These are phyloP conservation scores for Picochlorum sp. DNA, from an alignment of 139 green algal species.

Conservation along the genomic window DNA sequence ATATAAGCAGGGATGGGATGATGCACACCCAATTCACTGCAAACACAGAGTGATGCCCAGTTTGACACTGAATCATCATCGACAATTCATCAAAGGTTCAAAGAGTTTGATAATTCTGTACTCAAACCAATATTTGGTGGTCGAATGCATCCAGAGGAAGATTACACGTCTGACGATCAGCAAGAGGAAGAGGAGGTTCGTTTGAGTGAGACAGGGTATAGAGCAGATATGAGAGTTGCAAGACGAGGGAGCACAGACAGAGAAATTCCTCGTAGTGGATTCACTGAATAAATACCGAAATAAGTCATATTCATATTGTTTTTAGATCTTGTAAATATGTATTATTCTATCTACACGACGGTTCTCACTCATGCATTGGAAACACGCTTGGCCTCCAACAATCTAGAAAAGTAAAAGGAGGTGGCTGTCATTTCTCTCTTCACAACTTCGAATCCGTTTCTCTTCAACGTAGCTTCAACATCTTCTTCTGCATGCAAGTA, in stretches of 20 bases:
- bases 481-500: conserved; percentile 95
- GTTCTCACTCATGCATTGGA: no score
- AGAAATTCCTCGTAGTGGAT: no score
- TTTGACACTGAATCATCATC: conserved; percentile 2
- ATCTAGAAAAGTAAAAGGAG: conserved; percentile 93
- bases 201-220: no score
- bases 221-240: no score
- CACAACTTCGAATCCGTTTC: conserved; percentile 39
- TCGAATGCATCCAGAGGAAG: background rate
- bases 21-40: conserved; percentile 7
- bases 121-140: conserved; percentile 51
- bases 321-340: no score
- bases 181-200: background rate
- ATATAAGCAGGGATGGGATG: conserved; percentile 18
- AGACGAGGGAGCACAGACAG: no score
- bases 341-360: no score
- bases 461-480: conserved; percentile 77
- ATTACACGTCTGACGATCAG: background rate
- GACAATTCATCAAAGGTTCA: conserved; percentile 28
- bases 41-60: background rate
- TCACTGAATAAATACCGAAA: no score
- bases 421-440: conserved; percentile 96
- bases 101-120: conserved; percentile 26
- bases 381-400: conserved; percentile 49
- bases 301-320: no score